A percentile compares a stretch with the other conserved stretches of the same genome.
These are phyloP conservation scores for Codiaeum variegatum DNA, from an alignment of 441 rosid species.

Conservation along the genomic window DNA sequence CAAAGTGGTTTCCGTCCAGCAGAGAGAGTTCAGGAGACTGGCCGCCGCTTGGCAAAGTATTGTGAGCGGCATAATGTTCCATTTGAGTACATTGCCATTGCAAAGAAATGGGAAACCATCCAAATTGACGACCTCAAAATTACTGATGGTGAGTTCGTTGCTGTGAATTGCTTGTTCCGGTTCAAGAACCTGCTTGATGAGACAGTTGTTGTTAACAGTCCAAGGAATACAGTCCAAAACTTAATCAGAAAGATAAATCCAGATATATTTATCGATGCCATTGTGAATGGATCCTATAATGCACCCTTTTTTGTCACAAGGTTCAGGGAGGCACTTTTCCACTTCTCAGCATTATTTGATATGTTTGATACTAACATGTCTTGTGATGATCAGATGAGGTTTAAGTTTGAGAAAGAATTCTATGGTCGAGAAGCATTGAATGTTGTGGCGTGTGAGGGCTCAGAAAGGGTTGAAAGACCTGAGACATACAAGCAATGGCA, in stretches of 20 bases:
- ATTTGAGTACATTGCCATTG: constrained; percentile 56
- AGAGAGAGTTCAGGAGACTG: constrained; percentile 55
- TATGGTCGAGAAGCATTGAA: constrained; percentile 40
- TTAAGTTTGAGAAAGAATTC: constrained; percentile 45
- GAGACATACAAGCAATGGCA: constrained; percentile 92
- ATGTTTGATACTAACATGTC: constrained; percentile 31
- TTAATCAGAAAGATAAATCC: constrained; percentile 65
- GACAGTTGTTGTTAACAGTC: constrained; percentile 62
- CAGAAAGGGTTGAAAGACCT: constrained; percentile 66
- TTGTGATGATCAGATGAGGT: constrained; percentile 42
- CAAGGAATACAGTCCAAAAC: constrained; percentile 56
- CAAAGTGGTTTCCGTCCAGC: constrained; percentile 57
- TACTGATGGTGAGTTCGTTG: constrained; percentile 45
- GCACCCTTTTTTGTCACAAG: constrained; percentile 49
- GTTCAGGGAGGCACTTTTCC: constrained; percentile 52
- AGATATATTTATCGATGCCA: constrained; percentile 42
- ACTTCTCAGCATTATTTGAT: constrained; percentile 51
- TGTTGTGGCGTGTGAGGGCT: constrained; percentile 53
- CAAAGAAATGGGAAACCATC: constrained; percentile 68
- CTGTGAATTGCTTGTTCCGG: constrained; percentile 68
- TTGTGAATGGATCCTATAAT: constrained; percentile 47
- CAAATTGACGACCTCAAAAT: constrained; percentile 64
- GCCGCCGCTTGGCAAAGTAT: constrained; percentile 50
- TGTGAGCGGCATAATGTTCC: constrained; percentile 52
- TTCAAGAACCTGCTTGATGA: constrained; percentile 69